Base-by-base conservation (phyloP, 768 basidiomycete genomes). In the Hebeloma cylindrosporum region DNA sequence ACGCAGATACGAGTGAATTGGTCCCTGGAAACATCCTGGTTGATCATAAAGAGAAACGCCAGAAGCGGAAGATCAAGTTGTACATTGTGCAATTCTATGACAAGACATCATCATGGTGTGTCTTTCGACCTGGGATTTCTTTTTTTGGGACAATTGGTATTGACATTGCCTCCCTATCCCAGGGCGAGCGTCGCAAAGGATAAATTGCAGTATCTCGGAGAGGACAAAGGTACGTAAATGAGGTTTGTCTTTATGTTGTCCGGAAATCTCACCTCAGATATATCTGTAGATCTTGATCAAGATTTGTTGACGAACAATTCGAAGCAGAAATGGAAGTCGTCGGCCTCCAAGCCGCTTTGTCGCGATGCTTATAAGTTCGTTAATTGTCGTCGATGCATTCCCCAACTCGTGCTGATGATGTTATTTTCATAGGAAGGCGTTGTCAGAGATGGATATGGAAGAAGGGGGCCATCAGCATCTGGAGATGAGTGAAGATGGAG, bases 31-130 rank as follows among this genome's bases (percentile, higher is more conserved):
- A 70, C 22, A 64, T 76, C 39, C 33, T 59, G 21, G 34, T 54
- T 26, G 52, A 46, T 23, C 59, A 57, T 46, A 62, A 65, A 45
- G 56, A 60, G 23, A 58, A 59, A 22, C 62, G 67, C 43, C 53
- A 53, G 51, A 69, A 67, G 34, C 68, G 66, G 17, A 69, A 73
- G 20, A 68, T 67, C 8, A 68, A 68, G 20, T 40, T 80, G 3
- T 79, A 83, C 57, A 72, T 92, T 31, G 77, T 93, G n/a, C 82
- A 79, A 34, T 95, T 92, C 66, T 93, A 75, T 60, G 91, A 93
- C 59, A 78, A 77, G 40, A 59, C 66, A 1, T 67, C 73, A 50
- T 76, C 84, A 49, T 86, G 90, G 86, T 81, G 54, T 10, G 76
- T 56, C 1, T 11, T 38, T 22, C 3, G 4, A 17, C 10, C 5